Evolutionary conservation across 2,329 filamentous ascomycete genomes (phyloP).

Genomic region (Aphanocladium album): DNA sequence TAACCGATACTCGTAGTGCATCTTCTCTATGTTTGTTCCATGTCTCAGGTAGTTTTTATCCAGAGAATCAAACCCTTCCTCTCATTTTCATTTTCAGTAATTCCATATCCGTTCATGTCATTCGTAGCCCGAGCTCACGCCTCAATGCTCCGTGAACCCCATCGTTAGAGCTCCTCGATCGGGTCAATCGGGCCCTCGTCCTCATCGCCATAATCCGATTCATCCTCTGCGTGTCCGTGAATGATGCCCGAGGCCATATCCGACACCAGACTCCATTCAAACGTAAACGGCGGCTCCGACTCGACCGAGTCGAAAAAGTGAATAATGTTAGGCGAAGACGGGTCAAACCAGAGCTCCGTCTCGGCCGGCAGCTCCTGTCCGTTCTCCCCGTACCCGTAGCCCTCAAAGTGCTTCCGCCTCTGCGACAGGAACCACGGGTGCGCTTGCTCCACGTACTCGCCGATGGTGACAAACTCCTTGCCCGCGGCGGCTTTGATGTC

Average conservation of each 20-base stretch:
- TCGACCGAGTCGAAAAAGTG: slow-evolving; percentile 8
- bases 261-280: slow-evolving; percentile 3
- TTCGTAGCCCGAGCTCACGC: background rate
- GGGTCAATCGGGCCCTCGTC: slow-evolving; percentile 3
- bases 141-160: too few species aligned
- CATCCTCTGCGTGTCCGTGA: background rate
- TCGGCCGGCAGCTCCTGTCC: background rate
- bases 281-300: slow-evolving; percentile 4
- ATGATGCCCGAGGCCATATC: background rate
- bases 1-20: too few species aligned
- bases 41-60: too few species aligned
- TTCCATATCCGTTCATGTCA: background rate
- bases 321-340: background rate
- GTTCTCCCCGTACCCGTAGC: background rate
- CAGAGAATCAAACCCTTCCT: too few species aligned
- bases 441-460: background rate
- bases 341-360: slow-evolving; percentile 9
- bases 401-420: slow-evolving; percentile 1
- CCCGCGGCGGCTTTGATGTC: background rate
- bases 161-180: background rate
- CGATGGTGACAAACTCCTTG: background rate
- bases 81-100: background rate
- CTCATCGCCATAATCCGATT: background rate
- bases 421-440: slow-evolving; percentile 5
- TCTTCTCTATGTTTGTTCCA: too few species aligned